These are phyloP conservation scores for Penicillium cosmopolitanum DNA, from an alignment of 495 filamentous ascomycete genomes.

Conservation along the genomic window DNA sequence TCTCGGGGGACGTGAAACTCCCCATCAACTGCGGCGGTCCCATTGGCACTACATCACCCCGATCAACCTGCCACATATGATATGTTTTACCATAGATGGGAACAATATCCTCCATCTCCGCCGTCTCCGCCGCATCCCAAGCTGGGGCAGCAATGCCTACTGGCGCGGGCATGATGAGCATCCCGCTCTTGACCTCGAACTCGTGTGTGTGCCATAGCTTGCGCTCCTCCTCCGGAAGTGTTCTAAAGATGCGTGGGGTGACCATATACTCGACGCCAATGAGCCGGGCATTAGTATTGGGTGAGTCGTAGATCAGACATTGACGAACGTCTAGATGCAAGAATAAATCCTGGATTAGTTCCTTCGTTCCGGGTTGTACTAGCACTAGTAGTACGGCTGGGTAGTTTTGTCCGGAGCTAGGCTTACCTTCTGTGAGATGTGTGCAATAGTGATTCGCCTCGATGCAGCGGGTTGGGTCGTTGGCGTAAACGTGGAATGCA, in stretches of 20 bases:
- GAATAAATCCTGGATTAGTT: background rate
- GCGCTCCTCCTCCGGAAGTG: constrained; percentile 66
- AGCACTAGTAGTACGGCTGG: background rate
- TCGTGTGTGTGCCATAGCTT: constrained; percentile 81
- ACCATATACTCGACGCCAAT: constrained; percentile 97
- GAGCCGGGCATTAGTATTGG: constrained; percentile 65
- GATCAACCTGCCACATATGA: constrained; percentile 86
- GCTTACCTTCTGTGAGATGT: constrained; percentile 68
- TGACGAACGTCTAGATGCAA: constrained; percentile 62
- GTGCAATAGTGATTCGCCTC: constrained; percentile 88
- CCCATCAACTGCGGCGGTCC: constrained; percentile 79
- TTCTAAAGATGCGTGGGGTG: constrained; percentile 66
- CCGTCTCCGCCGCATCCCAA: constrained; percentile 78
- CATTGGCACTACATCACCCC: constrained; percentile 75
- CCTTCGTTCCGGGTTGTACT: background rate
- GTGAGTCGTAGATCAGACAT: constrained; percentile 84
- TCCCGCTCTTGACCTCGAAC: constrained; percentile 85
- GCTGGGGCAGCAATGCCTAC: constrained; percentile 50
- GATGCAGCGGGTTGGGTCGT: constrained; percentile 66
- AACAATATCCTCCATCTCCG: constrained; percentile 76
- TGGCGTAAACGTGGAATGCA: constrained; percentile 81
- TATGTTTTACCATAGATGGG: constrained; percentile 86
- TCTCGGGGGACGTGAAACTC: constrained; percentile 64
- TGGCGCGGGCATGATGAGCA: constrained; percentile 83
- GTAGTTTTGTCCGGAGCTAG: background rate